A percentile compares a stretch with the other conserved stretches of the same genome.
Conservation (phyloP, 2,329 filamentous ascomycete genomes). For the Cadophora gregata region DNA sequence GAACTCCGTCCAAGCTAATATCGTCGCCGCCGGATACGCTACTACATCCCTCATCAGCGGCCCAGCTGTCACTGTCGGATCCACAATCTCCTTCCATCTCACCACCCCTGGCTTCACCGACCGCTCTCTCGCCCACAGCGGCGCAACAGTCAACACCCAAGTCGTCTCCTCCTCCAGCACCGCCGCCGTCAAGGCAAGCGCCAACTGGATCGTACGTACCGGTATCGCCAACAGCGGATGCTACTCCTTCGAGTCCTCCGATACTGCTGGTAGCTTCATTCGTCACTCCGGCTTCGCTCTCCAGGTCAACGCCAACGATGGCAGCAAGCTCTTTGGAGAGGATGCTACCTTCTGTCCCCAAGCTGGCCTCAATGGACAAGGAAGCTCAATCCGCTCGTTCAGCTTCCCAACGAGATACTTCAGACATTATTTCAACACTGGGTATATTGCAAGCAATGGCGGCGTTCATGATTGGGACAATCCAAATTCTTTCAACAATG, state of each 20-base stretch:
- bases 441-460: slow-evolving; percentile 59
- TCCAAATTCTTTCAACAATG: slow-evolving; percentile 55
- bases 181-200: slow-evolving; percentile 55
- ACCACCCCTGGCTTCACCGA: slow-evolving; percentile 61
- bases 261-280: slow-evolving; percentile 63
- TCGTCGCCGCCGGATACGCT: slow-evolving; percentile 64
- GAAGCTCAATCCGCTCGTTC: slow-evolving; percentile 62
- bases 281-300: slow-evolving; percentile 62
- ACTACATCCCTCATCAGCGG: slow-evolving; percentile 54
- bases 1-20: slow-evolving; percentile 62
- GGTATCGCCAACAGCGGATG: slow-evolving; percentile 63
- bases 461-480: slow-evolving; percentile 61
- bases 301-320: slow-evolving; percentile 56
- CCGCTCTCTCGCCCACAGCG: slow-evolving; percentile 61
- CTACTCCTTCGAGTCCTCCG: slow-evolving; percentile 65
- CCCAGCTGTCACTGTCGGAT: slow-evolving; percentile 53
- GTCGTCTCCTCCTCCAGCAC: slow-evolving; percentile 58
- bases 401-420: slow-evolving; percentile 64
- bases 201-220: slow-evolving; percentile 59
- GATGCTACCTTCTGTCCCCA: slow-evolving; percentile 69
- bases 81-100: slow-evolving; percentile 58
- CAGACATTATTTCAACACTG: slow-evolving; percentile 57
- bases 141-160: slow-evolving; percentile 58
- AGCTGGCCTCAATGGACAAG: slow-evolving; percentile 56
- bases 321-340: slow-evolving; percentile 61